Percentiles rank a stretch among this genome's conserved stretches.
phyloP scores from a whole-genome alignment of 2,329 filamentous ascomycete species.

The Rhexocercosporidium sp. region DNA sequence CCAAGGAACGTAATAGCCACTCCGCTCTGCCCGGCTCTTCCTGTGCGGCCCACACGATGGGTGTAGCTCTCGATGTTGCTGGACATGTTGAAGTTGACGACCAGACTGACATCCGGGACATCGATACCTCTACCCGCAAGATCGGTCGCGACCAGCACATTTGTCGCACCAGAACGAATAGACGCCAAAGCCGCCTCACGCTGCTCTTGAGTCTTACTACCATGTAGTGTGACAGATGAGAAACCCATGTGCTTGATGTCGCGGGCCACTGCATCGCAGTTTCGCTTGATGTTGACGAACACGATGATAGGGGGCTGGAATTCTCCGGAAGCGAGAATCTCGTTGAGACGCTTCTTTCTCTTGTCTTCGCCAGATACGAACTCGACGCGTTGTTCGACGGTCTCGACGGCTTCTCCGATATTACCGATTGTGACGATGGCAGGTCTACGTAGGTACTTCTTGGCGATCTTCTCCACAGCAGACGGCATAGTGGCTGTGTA shows the following conservation, averaged over 20 bases:
- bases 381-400: constrained; percentile 96
- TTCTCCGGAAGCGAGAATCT: constrained; percentile 81
- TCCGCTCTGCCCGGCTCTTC: constrained; percentile 96
- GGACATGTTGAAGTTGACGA: constrained; percentile 99
- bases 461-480: constrained; percentile 92
- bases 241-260: constrained; percentile 96
- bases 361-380: constrained; percentile 91
- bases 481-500: constrained; percentile 98
- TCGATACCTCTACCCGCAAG: constrained; percentile 97
- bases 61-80: constrained; percentile 92
- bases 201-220: constrained; percentile 97
- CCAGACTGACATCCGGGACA: constrained; percentile 89
- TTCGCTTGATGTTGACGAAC: constrained; percentile 99
- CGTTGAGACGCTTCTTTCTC: constrained; percentile 91
- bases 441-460: constrained; percentile 91
- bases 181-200: constrained; percentile 88
- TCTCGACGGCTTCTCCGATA: constrained; percentile 93
- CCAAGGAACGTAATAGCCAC: constrained; percentile 95
- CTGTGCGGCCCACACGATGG: constrained; percentile 94
- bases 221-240: constrained; percentile 87
- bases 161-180: constrained; percentile 79
- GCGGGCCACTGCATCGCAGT: constrained; percentile 92
- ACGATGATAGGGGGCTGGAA: constrained; percentile 94
- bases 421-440: constrained; percentile 96
- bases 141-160: constrained; percentile 94